Evolutionary conservation across 2,329 filamentous ascomycete species (phyloP).

Genomic region (Juglanconis sp.): DNA sequence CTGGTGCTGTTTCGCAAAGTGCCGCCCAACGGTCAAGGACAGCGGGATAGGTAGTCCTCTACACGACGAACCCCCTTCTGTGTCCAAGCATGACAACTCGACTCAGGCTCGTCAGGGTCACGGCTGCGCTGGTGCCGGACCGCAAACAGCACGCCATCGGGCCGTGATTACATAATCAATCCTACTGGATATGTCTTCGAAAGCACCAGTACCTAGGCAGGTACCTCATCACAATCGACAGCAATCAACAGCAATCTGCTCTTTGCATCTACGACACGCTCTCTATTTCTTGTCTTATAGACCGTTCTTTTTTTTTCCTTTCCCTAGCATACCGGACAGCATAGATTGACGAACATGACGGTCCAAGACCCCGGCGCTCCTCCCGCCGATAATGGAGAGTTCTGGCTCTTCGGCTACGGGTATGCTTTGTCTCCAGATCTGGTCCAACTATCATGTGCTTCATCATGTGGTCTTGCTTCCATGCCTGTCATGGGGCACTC

Average conservation of each 20-base stretch:
- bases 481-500: neutral
- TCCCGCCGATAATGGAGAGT: conserved; percentile 53
- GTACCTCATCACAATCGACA: neutral
- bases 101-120: too few relatives aligned
- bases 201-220: too few relatives aligned
- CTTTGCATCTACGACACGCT: too few relatives aligned
- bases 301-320: too few relatives aligned
- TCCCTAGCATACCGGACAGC: neutral
- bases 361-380: conserved; percentile 23
- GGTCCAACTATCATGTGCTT: neutral
- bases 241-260: too few relatives aligned
- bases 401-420: conserved; percentile 98
- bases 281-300: neutral
- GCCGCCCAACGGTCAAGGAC: too few relatives aligned
- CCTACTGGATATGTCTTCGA: neutral
- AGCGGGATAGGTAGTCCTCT: too few relatives aligned
- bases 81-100: too few relatives aligned
- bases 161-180: neutral
- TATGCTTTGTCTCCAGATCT: conserved; percentile 34
- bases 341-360: conserved; percentile 33
- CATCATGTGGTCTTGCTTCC: neutral
- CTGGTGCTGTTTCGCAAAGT: too few relatives aligned
- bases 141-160: too few relatives aligned
- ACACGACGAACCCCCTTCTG: too few relatives aligned
- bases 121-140: too few relatives aligned